Evolutionary conservation across 164 flowering plant genomes (phyloP).

Genomic region (Vitis vinifera): DNA sequence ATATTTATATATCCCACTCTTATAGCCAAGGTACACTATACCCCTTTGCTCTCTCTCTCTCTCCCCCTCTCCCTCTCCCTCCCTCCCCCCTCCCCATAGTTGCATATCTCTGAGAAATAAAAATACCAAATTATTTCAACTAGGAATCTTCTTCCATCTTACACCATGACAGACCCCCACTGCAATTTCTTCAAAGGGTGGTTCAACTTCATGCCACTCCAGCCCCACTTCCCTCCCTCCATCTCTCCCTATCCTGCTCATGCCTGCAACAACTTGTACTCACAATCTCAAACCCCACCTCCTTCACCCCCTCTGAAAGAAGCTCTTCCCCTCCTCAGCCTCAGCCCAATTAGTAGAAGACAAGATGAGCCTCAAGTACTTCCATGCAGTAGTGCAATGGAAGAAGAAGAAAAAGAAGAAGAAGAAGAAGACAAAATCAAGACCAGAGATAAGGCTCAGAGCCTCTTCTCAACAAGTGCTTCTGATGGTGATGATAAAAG

Average conservation of each 20-base stretch:
- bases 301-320: constrained; percentile 28
- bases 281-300: background rate
- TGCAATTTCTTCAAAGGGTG: constrained; percentile 25
- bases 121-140: constrained; percentile 6
- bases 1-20: background rate
- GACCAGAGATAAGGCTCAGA: too few relatives aligned
- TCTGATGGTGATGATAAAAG: constrained; percentile 8
- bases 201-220: constrained; percentile 34
- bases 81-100: background rate
- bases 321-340: constrained; percentile 35
- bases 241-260: background rate
- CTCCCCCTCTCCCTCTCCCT: constrained; percentile 3
- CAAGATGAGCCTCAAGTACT: constrained; percentile 13
- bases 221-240: constrained; percentile 13
- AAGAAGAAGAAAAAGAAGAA: constrained; percentile 5
- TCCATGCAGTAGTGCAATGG: background rate
- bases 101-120: constrained; percentile 8
- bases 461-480: too few relatives aligned
- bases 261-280: background rate
- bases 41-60: background rate
- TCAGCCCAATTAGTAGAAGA: constrained; percentile 5
- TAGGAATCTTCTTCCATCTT: constrained; percentile 1
- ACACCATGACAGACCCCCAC: constrained; percentile 33
- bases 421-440: too few relatives aligned
- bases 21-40: background rate